phyloP scores from a whole-genome alignment of 2,329 filamentous ascomycete genomes.

The Trichophyton verrucosum region DNA sequence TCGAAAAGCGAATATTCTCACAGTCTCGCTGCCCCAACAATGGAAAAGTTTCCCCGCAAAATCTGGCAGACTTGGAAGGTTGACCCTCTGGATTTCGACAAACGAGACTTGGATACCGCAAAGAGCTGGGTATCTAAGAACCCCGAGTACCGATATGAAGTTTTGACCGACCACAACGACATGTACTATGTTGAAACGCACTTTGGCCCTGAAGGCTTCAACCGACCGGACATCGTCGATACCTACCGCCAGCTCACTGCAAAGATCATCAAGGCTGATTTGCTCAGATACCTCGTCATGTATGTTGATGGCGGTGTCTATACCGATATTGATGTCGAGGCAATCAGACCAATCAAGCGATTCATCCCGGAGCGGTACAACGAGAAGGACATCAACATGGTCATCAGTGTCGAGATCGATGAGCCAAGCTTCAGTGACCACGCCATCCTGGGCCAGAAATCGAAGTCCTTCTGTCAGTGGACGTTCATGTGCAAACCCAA shows the following conservation, averaged over 20 bases:
- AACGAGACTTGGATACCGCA: conserved; percentile 48
- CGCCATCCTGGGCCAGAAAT: conserved; percentile 55
- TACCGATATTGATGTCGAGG: conserved; percentile 49
- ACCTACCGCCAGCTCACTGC: conserved; percentile 49
- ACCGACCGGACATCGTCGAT: conserved; percentile 53
- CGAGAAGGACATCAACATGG: conserved; percentile 54
- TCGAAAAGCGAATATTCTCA: conserved; percentile 12
- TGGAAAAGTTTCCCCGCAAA: conserved; percentile 48
- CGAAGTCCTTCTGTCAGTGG: conserved; percentile 61
- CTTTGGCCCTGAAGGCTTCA: conserved; percentile 52
- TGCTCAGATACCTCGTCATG: conserved; percentile 55
- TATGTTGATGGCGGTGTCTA: conserved; percentile 53
- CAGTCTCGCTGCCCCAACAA: conserved; percentile 13
- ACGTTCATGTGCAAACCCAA: conserved; percentile 59
- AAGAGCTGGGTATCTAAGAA: conserved; percentile 56
- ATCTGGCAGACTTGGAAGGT: conserved; percentile 72
- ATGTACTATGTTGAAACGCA: conserved; percentile 55
- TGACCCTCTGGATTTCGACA: conserved; percentile 53
- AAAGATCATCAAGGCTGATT: conserved; percentile 54
- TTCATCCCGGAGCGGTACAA: conserved; percentile 54
- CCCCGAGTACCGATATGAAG: conserved; percentile 54
- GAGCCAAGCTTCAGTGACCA: conserved; percentile 53
- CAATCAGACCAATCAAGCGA: conserved; percentile 39
- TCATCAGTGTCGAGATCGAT: conserved; percentile 60
- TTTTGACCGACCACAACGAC: conserved; percentile 57